Base-by-base conservation (phyloP, 768 basidiomycete genomes). In the Boletus subcaerulescens region DNA sequence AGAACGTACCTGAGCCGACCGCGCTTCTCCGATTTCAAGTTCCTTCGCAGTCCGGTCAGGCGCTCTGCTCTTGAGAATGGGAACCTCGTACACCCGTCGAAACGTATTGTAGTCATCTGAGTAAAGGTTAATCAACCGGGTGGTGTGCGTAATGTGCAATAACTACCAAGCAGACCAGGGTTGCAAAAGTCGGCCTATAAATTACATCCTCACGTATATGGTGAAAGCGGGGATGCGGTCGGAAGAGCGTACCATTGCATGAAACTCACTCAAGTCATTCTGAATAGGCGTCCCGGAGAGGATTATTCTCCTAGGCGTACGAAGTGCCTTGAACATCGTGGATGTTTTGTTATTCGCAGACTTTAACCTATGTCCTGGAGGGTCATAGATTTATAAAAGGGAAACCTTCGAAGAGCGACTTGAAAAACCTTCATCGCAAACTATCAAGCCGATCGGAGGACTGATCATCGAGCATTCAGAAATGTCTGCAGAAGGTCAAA, bases 251-350 rank as follows among this genome's bases (percentile, higher is more conserved):
- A 93, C 94, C 96, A 98, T 98, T 5, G 93, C 83, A 71, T 97
- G 96, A 65, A 96, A 96, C 70, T 99, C 97, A 58, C 88, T 77
- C 29, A 99, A 73, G 68, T 98, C 93, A 71, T 99, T 99, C 69
- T 98, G 97, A 40, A 99, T 91, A 1, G 97, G 97, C 1, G 97
- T 99, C 32, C 97, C 97, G 1, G 94, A 94, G 4, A 99, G 77
- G 36, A 99, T 95, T 57, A 98, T 79, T 36, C 96, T 76, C 22
- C 91, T 78, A 12, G 79, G 80, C 3, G 92, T 93, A 45, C 79
- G 79, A 29, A 99, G 74, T 5, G 81, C 78, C 48, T 87, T 85
- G 64, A 99, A 91, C 81, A 94, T 90, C 45, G 81, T 80, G 2
- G 87, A 87, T 0, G 93, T 96, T 74, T 98, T 96, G 63, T 87